Conservation (phyloP, 345 rosid species). For the Aethionema arabicum region DNA sequence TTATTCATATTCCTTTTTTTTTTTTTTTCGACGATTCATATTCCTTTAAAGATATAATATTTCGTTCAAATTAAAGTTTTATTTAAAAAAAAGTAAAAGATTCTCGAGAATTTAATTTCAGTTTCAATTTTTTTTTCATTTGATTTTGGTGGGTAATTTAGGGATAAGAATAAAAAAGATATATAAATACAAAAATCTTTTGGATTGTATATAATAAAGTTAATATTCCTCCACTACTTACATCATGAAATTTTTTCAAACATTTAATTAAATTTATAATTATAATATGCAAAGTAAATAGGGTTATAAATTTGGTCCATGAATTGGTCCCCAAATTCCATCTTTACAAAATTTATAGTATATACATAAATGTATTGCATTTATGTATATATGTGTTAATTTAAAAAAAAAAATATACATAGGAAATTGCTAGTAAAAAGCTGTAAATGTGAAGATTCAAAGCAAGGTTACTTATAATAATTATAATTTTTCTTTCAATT, state of each 20-base stretch:
- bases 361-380: slow-evolving; percentile 7
- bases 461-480: slow-evolving; percentile 21
- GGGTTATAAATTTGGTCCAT: slow-evolving; percentile 27
- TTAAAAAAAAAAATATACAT: neutral
- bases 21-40: too few relatives aligned
- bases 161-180: slow-evolving; percentile 1
- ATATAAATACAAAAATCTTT: neutral
- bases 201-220: slow-evolving; percentile 14
- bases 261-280: slow-evolving; percentile 15
- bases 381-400: slow-evolving; percentile 3
- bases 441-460: slow-evolving; percentile 27
- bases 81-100: slow-evolving; percentile 17
- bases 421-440: slow-evolving; percentile 3
- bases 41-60: slow-evolving; percentile 23
- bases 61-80: slow-evolving; percentile 28
- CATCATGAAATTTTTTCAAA: slow-evolving; percentile 19
- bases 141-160: slow-evolving; percentile 10
- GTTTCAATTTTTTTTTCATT: slow-evolving; percentile 8
- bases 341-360: slow-evolving; percentile 26
- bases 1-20: neutral
- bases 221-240: slow-evolving; percentile 8
- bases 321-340: slow-evolving; percentile 31
- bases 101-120: slow-evolving; percentile 18
- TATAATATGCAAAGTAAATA: slow-evolving; percentile 18
- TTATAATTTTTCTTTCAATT: neutral